Conservation (phyloP, 2,329 filamentous ascomycete genomes). For the Aurifilum marmelostoma region DNA sequence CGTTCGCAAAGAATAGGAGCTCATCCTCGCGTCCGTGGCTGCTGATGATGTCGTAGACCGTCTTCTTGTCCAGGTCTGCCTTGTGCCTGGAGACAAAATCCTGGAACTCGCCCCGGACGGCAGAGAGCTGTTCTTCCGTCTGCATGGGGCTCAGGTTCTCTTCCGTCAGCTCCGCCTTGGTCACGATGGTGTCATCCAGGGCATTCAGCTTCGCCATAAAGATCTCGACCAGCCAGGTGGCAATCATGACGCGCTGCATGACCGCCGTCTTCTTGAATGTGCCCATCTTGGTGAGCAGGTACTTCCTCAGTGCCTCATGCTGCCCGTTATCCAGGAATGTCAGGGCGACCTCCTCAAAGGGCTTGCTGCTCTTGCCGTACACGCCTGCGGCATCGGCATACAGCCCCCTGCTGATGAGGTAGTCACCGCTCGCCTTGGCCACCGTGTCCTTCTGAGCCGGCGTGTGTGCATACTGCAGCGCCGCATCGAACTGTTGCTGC, state of each 20-base stretch:
- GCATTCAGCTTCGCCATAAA: constrained; percentile 98
- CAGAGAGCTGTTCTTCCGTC: constrained; percentile 70
- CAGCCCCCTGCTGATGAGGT: constrained; percentile 78
- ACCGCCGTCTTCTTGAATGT: constrained; percentile 79
- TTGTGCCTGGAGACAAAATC: constrained; percentile 88
- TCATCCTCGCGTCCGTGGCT: constrained; percentile 95
- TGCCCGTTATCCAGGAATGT: constrained; percentile 88
- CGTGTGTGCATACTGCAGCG: constrained; percentile 82
- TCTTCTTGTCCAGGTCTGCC: constrained; percentile 83
- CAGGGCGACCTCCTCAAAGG: constrained; percentile 93
- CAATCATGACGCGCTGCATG: constrained; percentile 96
- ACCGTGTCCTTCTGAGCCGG: constrained; percentile 85
- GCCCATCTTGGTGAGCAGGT: constrained; percentile 81
- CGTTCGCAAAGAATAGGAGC: constrained; percentile 85
- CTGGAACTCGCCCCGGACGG: constrained; percentile 78
- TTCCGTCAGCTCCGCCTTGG: constrained; percentile 76
- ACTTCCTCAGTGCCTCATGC: constrained; percentile 87
- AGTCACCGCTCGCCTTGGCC: constrained; percentile 88
- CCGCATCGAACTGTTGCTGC: constrained; percentile 84
- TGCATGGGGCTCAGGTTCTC: constrained; percentile 70
- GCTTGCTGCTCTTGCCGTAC: constrained; percentile 94
- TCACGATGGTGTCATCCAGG: constrained; percentile 90
- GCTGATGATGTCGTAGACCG: constrained; percentile 93
- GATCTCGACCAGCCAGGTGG: constrained; percentile 91
- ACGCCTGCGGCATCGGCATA: constrained; percentile 85